Percentiles rank a stretch among this genome's conserved stretches.
These are phyloP conservation scores for Artemisia tridentata DNA, from an alignment of 129 eudicot species.

Conservation along the genomic window DNA sequence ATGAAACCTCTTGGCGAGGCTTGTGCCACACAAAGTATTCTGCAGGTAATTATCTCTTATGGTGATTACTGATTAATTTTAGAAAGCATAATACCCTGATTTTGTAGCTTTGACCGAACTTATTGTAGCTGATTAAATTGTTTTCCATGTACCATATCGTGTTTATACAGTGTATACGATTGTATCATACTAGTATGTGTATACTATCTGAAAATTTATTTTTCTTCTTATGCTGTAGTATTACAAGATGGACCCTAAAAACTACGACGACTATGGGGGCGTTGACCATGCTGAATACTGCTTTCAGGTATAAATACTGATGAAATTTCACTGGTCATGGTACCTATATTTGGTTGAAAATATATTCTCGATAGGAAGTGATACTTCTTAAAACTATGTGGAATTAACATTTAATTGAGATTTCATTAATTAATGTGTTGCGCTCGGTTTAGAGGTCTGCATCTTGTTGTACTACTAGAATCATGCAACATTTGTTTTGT, in stretches of 20 bases:
- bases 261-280: conserved; percentile 74
- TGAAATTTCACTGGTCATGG: conserved; percentile 10
- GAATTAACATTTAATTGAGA: neutral
- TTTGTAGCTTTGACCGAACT: neutral
- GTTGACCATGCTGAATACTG: conserved; percentile 89
- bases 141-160: neutral
- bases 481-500: neutral
- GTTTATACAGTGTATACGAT: neutral
- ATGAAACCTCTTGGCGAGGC: conserved; percentile 91
- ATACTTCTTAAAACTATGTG: conserved; percentile 2
- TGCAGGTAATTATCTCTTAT: conserved; percentile 54
- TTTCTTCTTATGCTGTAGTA: conserved; percentile 45
- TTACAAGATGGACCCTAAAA: conserved; percentile 84
- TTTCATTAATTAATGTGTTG: conserved; percentile 1
- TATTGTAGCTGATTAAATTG: too few relatives aligned
- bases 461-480: neutral
- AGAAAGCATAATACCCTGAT: neutral
- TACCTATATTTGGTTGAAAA: conserved; percentile 15
- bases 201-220: neutral
- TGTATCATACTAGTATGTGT: neutral
- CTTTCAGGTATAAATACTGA: conserved; percentile 61
- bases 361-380: conserved; percentile 10
- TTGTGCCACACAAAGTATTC: conserved; percentile 96
- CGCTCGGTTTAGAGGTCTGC: neutral
- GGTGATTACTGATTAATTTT: neutral